Percentiles rank a stretch among this genome's conserved stretches.
These are phyloP conservation scores for Magnaporthiopsis poae DNA, from an alignment of 2,329 filamentous ascomycete genomes.

Conservation along the genomic window DNA sequence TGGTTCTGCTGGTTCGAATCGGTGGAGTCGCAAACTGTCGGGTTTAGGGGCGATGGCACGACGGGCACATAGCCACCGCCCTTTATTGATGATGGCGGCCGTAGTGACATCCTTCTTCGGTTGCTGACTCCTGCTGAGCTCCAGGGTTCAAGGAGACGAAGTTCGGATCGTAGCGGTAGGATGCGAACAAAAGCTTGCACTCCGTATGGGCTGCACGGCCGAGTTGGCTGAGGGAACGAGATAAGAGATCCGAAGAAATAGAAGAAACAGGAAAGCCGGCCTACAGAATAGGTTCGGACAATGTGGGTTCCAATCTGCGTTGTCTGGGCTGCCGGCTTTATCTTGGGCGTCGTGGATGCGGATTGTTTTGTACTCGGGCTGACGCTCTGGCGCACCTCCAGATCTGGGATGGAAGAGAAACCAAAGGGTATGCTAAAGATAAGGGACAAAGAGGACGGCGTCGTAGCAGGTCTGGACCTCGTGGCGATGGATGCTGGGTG, in stretches of 20 bases:
- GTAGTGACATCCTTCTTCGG: neutral
- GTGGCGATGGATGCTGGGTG: neutral
- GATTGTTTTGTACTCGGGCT: neutral
- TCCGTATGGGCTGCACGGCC: too few species aligned
- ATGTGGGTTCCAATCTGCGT: too few species aligned
- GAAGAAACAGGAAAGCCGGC: too few species aligned
- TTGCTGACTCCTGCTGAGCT: neutral
- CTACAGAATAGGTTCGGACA: too few species aligned
- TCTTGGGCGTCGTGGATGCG: neutral
- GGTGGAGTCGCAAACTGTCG: conserved; percentile 11
- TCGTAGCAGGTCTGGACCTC: neutral
- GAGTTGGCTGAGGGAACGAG: too few species aligned
- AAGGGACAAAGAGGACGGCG: neutral
- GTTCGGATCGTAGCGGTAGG: neutral
- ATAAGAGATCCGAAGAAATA: too few species aligned
- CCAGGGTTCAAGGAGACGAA: neutral
- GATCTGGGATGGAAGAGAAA: neutral
- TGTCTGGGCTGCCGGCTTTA: too few species aligned
- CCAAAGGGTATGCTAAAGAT: neutral
- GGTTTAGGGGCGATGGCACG: conserved; percentile 14
- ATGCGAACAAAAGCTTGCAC: too few species aligned
- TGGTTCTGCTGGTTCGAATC: conserved; percentile 9
- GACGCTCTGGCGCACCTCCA: neutral
- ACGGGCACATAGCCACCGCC: conserved; percentile 10
- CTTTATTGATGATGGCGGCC: conserved; percentile 9